phyloP scores from a whole-genome alignment of 1,139 yeast genomes.

The Debaryomyces robertsiae region DNA sequence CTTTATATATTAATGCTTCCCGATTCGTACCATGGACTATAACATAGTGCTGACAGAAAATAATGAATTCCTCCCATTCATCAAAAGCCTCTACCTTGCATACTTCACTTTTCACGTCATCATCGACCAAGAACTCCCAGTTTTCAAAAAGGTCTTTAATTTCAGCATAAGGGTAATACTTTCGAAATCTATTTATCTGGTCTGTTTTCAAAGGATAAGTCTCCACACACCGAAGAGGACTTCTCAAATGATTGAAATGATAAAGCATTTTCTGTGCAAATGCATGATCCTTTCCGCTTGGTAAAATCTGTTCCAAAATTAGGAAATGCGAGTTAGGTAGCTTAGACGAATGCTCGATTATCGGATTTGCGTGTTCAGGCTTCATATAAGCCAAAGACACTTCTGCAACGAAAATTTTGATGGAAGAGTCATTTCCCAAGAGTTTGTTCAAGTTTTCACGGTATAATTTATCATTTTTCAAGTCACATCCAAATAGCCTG shows the following conservation, averaged over 20 bases:
- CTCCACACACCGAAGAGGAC: conserved; percentile 70
- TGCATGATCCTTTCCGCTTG: conserved; percentile 62
- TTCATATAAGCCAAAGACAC: conserved; percentile 84
- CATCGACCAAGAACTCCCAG: conserved; percentile 53
- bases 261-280: conserved; percentile 76
- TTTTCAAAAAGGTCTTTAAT: conserved; percentile 57
- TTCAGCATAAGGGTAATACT: conserved; percentile 49
- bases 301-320: conserved; percentile 71
- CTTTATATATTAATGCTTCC: conserved; percentile 17
- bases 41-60: conserved; percentile 77
- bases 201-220: conserved; percentile 54
- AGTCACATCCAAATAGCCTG: conserved; percentile 70
- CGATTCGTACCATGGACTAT: conserved; percentile 64
- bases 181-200: conserved; percentile 54
- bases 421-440: conserved; percentile 29
- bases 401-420: conserved; percentile 73
- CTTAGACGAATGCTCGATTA: conserved; percentile 53
- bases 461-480: conserved; percentile 53
- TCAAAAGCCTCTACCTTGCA: conserved; percentile 65
- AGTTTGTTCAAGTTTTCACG: conserved; percentile 32
- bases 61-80: conserved; percentile 80
- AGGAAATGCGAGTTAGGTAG: conserved; percentile 61
- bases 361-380: conserved; percentile 64
- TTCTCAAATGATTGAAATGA: conserved; percentile 67
- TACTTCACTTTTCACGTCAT: conserved; percentile 27